Base-by-base conservation (phyloP, 257 asterid genomes). In the Solanum pennellii region DNA sequence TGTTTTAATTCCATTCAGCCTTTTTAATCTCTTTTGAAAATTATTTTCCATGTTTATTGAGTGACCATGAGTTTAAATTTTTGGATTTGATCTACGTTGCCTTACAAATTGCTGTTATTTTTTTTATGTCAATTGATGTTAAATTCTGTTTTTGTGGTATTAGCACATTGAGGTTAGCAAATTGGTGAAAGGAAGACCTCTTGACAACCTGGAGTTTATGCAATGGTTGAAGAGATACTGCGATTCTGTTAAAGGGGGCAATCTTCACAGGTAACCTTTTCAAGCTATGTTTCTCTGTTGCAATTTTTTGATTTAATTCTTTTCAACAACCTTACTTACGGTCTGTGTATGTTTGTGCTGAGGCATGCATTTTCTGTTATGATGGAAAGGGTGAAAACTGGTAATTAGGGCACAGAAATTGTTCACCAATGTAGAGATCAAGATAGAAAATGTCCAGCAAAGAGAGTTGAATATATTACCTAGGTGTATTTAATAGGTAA, bases 201-300 rank as follows among this genome's bases (percentile, higher is more conserved):
- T 94, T 92, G 99, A 96, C 87, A 96, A 96, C 83, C 87, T 96
- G 91, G 98, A 96, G 86, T 95, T 96, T 87, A 94, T 96, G 98
- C 99, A 96, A 59, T 96, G 98, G 99, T 91, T 96, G 98, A 96
- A 96, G 92, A 95, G 93, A 8, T 96, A 96, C 86, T 95, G 95
- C 1, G 98, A 96, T 79, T 86, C 93, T 72, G 89, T 88, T 71
- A 92, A 91, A 86, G 96, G 98, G 84, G 98, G 96, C 11, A 85
- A 84, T 83, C 44, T 85, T 21, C 90, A 84, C 88, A 93, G 84
- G 98, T 95, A 88, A 86, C 27, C 12, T 84, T 44, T 59, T 69
- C 11, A 10, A 15, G 56, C 69, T 68, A 62, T 33, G 21, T 49
- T 72, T 86, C 31, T 86, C 15, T 25, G 25, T 49, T 33, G 56